phyloP scores from a whole-genome alignment of 805 yeast species.

The Wickerhamiella spandovensis region DNA sequence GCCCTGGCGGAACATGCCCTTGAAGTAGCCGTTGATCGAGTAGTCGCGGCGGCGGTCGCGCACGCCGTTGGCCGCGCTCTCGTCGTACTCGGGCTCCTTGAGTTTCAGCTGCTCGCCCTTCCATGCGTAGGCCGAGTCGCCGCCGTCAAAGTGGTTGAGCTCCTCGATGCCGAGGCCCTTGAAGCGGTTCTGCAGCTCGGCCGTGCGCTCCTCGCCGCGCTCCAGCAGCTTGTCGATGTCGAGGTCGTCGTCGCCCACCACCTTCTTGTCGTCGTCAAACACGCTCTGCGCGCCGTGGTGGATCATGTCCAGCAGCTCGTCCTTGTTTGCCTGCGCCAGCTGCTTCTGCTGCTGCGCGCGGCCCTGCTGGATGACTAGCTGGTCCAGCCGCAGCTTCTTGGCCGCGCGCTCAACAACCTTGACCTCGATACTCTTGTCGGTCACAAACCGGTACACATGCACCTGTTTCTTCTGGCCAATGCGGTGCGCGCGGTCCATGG shows the following conservation, averaged over 20 bases:
- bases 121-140: slow-evolving; percentile 89
- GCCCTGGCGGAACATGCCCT: slow-evolving; percentile 54
- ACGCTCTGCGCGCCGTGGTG: slow-evolving; percentile 92
- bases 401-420: slow-evolving; percentile 94
- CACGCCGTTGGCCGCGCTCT: slow-evolving; percentile 34
- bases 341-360: slow-evolving; percentile 38
- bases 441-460: slow-evolving; percentile 78
- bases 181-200: slow-evolving; percentile 64
- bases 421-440: slow-evolving; percentile 93
- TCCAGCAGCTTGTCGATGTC: slow-evolving; percentile 76
- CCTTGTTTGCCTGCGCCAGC: slow-evolving; percentile 36
- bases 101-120: slow-evolving; percentile 47
- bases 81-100: slow-evolving; percentile 33
- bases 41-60: slow-evolving; percentile 44
- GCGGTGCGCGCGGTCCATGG: slow-evolving; percentile 97
- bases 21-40: slow-evolving; percentile 75
- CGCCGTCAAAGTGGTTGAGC: slow-evolving; percentile 72
- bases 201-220: slow-evolving; percentile 73
- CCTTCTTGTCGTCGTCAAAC: slow-evolving; percentile 37
- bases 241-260: slow-evolving; percentile 15
- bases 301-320: slow-evolving; percentile 85
- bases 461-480: slow-evolving; percentile 97
- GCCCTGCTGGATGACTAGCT: slow-evolving; percentile 91
- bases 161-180: slow-evolving; percentile 85
- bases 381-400: slow-evolving; percentile 82